Percentiles rank a stretch among this genome's conserved stretches.
Evolutionary conservation across 306 rosid species (phyloP).

Genomic region (Medicago arabica): DNA sequence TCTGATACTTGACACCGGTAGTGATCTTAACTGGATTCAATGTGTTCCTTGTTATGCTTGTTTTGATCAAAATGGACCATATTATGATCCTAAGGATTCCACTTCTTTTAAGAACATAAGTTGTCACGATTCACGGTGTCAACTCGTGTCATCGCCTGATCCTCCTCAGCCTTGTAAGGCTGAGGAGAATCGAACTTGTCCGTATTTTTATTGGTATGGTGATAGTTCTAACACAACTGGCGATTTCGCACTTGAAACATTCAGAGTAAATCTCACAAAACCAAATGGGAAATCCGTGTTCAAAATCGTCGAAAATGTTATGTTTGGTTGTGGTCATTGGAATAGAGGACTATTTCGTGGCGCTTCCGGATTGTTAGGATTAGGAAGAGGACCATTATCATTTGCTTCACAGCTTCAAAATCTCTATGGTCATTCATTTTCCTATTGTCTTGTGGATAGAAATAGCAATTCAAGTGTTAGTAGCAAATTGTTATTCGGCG

Average conservation of each 20-base stretch:
- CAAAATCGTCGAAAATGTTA: constrained; percentile 44
- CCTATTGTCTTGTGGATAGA: constrained; percentile 86
- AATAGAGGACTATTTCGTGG: constrained; percentile 89
- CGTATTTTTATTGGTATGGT: constrained; percentile 89
- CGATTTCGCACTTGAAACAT: constrained; percentile 71
- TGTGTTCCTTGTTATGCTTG: constrained; percentile 84
- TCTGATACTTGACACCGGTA: constrained; percentile 84
- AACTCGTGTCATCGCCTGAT: constrained; percentile 73
- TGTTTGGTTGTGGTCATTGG: constrained; percentile 97
- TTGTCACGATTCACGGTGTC: constrained; percentile 67
- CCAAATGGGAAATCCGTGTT: constrained; percentile 25
- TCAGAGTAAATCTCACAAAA: constrained; percentile 65
- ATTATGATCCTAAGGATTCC: constrained; percentile 70
- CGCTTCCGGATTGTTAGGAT: constrained; percentile 82
- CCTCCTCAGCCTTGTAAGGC: constrained; percentile 67
- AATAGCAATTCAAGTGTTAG: constrained; percentile 70
- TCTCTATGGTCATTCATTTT: constrained; percentile 83
- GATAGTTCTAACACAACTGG: constrained; percentile 87
- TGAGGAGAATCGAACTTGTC: constrained; percentile 69
- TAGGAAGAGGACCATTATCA: constrained; percentile 85
- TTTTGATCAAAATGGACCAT: constrained; percentile 80
- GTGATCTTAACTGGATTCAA: constrained; percentile 94
- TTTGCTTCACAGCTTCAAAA: constrained; percentile 86
- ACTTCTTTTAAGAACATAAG: constrained; percentile 63
- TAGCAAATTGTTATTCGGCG: constrained; percentile 87